These are phyloP conservation scores for Raphanus sativus DNA, from an alignment of 345 rosid genomes.

Conservation along the genomic window DNA sequence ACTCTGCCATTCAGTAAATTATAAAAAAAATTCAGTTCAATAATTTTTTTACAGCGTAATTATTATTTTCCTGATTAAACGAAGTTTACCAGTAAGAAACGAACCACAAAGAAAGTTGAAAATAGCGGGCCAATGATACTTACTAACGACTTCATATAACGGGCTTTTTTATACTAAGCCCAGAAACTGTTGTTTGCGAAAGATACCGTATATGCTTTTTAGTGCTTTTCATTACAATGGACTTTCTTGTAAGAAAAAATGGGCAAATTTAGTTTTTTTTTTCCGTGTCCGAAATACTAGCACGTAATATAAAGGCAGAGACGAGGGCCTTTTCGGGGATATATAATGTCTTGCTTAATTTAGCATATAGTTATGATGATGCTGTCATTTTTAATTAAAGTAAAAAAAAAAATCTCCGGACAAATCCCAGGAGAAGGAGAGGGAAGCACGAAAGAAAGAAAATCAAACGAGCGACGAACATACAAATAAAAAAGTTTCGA, in stretches of 20 bases:
- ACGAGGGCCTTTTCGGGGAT: conserved; percentile 28
- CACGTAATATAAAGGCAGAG: conserved; percentile 5
- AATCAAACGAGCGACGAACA: conserved; percentile 11
- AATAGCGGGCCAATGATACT: background rate
- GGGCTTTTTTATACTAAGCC: background rate
- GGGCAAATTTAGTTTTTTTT: conserved; percentile 31
- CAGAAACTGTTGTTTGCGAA: background rate
- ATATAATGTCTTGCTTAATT: conserved; percentile 4
- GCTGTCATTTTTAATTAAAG: conserved; percentile 39
- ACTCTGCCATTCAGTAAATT: too few species aligned
- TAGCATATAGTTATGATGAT: conserved; percentile 34
- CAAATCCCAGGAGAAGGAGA: conserved; percentile 38
- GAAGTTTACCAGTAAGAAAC: too few species aligned
- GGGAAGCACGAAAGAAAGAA: conserved; percentile 40
- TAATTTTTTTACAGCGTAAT: too few species aligned
- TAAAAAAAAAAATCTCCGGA: conserved; percentile 14
- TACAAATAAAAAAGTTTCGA: background rate
- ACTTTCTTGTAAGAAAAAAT: conserved; percentile 24
- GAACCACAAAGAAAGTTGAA: too few species aligned
- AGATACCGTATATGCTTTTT: background rate
- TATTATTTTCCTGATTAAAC: too few species aligned
- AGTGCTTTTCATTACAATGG: background rate
- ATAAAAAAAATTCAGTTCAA: too few species aligned
- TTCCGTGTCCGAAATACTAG: conserved; percentile 32
- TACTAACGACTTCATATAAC: background rate